Evolutionary conservation across 805 yeast genomes (phyloP), one percentile per base, ranked within the genome.

Genomic region (Yamadazyma tumulicola): DNA sequence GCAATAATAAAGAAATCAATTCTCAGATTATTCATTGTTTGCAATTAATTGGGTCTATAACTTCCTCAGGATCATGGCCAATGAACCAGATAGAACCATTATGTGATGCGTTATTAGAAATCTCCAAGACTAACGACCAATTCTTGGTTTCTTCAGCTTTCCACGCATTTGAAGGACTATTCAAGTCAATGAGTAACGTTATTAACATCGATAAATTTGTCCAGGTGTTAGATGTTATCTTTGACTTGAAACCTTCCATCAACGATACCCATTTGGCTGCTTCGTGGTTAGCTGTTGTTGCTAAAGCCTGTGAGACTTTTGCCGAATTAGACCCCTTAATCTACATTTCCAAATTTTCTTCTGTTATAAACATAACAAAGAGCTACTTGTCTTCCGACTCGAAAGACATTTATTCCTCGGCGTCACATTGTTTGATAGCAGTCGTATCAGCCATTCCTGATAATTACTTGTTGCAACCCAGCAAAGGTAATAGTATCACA

Each of bases 281-380:
- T 10, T 76, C 96, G 9, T 93, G 98, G 98, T 72, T 88, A 26
- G 96, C 97, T 1, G 95, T 89, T 14, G 75, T 91, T 29, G 93
- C 96, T 6, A 88, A 87, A 51, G 95, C 91, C 30, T 64, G 64
- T 41, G 68, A 61, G 48, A 51, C 62, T 32, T 67, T 54, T 46
- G 52, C 67, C 18, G 33, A 37, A 19, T 54, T 65, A 41, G 54
- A 61, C 33, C 62, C 67, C 1, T 48, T 49, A 12, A 60, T 67
- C 26, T 78, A 85, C 35, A 54, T 88, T 21, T 46, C 59, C 19
- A 76, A 74, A 45, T 52, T 85, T 6, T 82, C 87, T 7, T 61
- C 62, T 11, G 43, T 63, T 18, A 30, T 64, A 12, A 61, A 73
- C 15, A 61, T 71, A 3, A 74, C 89, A 31, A 59, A 79, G 2